Evolutionary conservation across 1,139 yeast species (phyloP), one percentile per base, ranked within the genome.

Genomic region (Debaryomyces coudertii): DNA sequence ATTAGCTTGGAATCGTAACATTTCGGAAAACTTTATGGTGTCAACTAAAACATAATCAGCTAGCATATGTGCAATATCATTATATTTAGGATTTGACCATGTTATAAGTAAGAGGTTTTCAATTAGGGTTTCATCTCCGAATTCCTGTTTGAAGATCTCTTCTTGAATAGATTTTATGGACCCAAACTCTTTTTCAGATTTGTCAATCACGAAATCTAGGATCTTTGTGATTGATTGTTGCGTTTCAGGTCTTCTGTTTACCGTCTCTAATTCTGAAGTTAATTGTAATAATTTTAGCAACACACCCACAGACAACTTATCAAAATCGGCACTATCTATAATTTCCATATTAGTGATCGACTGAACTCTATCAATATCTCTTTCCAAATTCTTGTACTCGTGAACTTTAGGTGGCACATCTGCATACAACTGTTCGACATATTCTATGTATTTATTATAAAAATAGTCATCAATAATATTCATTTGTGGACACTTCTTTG

Each of bases 331-430:
- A 12, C 38, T 33, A 6, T 37, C 36, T 2, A 55, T 39, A 4
- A 57, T n/a, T n/a, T 47, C 36, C 9, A 47, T 33, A 33, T 51
- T 50, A 8, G 56, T 42, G 16, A 63, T 28, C 22, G 49, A 28
- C 46, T 71, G 76, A 4, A 73, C 58, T 24, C 68, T 52, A 36
- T 66, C 66, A 18, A 72, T 50, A 50, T 61, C 71, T 36, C 56
- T 54, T 28, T 73, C 70, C 33, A 60, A 48, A 47, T 71, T 54
- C 43, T 61, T 48, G 54, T 64, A 72, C 50, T 73, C 76, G 51
- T 75, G 79, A 3, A 65, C 62, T 23, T 53, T 51, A 0, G 77
- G 78, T 8, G 61, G 57, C 1, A 50, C 45, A 3, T 65, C 64
- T 3, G 48, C 52, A 48, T 62, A 74, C 11, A 72, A 46, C 3